Evolutionary conservation across 2,329 filamentous ascomycete species (phyloP), one percentile per base, ranked within the genome.

Genomic region (Sarocladium brachiariae): DNA sequence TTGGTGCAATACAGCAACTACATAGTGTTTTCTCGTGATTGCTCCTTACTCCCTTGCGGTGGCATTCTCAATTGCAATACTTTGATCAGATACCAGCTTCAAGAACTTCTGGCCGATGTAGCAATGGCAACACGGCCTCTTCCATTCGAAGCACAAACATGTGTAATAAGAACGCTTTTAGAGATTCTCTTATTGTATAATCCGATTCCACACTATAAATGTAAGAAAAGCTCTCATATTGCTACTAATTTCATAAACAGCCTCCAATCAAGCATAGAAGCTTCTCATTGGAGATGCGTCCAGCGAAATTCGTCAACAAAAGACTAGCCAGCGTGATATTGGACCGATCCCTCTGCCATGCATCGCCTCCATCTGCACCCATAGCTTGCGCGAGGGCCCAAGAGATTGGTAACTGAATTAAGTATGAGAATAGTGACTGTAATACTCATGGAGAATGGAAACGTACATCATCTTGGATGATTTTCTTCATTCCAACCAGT

Each of bases 351-450:
- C 49, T 47, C 23, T 59, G 55, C 54, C 56, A 55, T 14, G 52
- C 48, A 4, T 48, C 33, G 2, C 53, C 46, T 24, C 50, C 52
- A 2, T 57, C 54, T 2, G 53, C 39, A 3, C 54, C 57, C 34
- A 63, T 50, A 3, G 59, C 56, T 54, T 57, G 58, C 11, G 57
- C 56, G 25, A 63, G 37, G 4, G 58, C 53, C 62, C 62, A 64
- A 1, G 59, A 54, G 30, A 57, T 59, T 1, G 62, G 43, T 13
- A 47, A 9, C 43, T 47, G 27, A 5, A 24, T 8, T 5, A 9
- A 14, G 4, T 19, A 18, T 25, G 21, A 25, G 39, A 9, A 25
- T 14, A 16, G n/a, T n/a, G n/a, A n/a, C n/a, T n/a, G n/a, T n/a
- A 25, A 24, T 9, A 14, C n/a, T 4, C 6, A 21, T 19, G 19